Conservation (phyloP, 306 rosid species). For the Castanea crenata region DNA sequence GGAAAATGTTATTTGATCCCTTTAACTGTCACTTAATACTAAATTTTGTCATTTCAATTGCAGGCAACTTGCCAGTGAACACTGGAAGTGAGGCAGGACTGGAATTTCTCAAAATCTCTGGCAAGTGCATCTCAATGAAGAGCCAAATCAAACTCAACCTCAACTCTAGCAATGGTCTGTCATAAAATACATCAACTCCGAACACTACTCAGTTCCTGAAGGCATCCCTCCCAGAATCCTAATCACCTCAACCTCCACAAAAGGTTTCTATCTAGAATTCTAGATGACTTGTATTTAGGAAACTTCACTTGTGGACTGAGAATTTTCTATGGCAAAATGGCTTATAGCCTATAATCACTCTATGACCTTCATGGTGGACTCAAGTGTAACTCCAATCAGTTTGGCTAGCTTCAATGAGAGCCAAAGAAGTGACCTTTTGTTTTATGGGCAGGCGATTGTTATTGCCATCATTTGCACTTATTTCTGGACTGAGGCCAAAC, state of each 20-base stretch:
- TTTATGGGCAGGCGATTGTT: no score
- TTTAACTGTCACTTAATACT: neutral
- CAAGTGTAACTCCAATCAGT: no score
- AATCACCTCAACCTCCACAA: neutral
- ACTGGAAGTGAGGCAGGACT: neutral
- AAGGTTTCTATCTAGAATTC: neutral
- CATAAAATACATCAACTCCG: neutral
- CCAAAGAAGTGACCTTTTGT: no score
- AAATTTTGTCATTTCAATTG: neutral
- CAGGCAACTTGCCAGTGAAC: neutral
- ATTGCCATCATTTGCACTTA: no score
- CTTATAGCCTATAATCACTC: no score
- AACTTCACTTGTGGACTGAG: neutral
- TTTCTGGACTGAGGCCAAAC: no score
- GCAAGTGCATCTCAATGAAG: neutral
- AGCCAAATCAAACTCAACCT: neutral
- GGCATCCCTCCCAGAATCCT: neutral
- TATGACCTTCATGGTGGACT: no score
- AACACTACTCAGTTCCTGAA: neutral
- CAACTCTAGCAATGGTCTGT: neutral
- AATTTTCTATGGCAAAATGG: no score
- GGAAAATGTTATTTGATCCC: no score
- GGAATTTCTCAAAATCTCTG: neutral
- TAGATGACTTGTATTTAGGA: neutral
- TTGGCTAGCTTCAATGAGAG: no score